Conservation (phyloP, 768 basidiomycete genomes). For the Fomitopsis serialis region DNA sequence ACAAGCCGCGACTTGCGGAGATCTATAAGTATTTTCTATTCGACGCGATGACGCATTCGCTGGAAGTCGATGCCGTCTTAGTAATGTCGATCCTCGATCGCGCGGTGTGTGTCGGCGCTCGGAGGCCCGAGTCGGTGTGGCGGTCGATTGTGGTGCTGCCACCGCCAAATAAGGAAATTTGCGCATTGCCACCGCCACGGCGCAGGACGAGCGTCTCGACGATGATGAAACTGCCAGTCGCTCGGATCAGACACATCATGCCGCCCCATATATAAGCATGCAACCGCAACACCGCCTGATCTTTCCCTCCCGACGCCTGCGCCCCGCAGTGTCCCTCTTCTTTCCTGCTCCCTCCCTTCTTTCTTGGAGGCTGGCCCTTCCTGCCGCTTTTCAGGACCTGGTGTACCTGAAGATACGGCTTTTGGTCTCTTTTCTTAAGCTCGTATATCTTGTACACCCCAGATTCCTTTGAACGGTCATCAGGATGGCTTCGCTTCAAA, state of each 20-base stretch:
- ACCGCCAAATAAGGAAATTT: no score
- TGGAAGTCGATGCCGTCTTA: no score
- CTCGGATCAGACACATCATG: neutral
- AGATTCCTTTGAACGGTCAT: conserved; percentile 2
- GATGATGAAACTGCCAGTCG: neutral
- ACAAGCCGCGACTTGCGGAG: no score
- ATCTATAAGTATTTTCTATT: no score
- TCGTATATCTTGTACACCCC: conserved; percentile 1
- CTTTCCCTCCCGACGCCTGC: neutral
- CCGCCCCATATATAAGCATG: neutral
- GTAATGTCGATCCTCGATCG: no score
- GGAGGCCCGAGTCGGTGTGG: no score
- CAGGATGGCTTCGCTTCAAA: conserved; percentile 6
- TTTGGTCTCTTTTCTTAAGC: neutral
- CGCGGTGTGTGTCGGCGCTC: no score
- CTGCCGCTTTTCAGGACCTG: conserved; percentile 1
- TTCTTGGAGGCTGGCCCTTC: conserved; percentile 3
- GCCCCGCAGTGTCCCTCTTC: neutral
- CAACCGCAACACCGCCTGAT: neutral
- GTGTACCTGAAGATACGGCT: conserved; percentile 5
- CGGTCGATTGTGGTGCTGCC: no score
- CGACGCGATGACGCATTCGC: no score
- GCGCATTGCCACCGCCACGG: no score
- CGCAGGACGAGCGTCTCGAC: neutral
- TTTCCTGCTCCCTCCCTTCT: neutral